These are phyloP conservation scores for Rhododendron simsii DNA, from an alignment of 148 eudicot genomes.

Conservation along the genomic window DNA sequence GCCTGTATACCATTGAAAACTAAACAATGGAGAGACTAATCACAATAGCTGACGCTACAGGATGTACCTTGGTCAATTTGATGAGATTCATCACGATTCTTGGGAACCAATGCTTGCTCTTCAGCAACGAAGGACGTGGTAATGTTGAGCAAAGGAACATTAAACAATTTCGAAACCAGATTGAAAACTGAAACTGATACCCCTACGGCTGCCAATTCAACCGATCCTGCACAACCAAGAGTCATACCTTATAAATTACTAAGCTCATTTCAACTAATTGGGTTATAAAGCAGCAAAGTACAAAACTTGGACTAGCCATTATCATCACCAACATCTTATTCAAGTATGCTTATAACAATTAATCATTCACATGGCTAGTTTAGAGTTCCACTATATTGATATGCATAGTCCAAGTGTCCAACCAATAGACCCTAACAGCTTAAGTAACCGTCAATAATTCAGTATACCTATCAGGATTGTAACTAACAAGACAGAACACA, in stretches of 20 bases:
- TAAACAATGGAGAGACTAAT: background rate
- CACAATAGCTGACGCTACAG: background rate
- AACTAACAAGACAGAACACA: background rate
- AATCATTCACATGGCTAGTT: background rate
- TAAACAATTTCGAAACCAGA: conserved; percentile 82
- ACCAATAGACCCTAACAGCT: background rate
- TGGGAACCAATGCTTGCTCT: conserved; percentile 64
- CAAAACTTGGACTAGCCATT: background rate
- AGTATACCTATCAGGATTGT: background rate
- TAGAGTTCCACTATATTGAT: background rate
- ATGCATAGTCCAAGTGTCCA: conserved; percentile 5
- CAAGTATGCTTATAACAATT: background rate
- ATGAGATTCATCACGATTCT: conserved; percentile 19
- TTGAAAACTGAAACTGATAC: conserved; percentile 85
- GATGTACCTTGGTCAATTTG: conserved; percentile 41
- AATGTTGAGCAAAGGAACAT: conserved; percentile 88
- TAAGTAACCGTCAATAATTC: background rate
- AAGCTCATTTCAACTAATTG: background rate
- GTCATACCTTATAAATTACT: background rate
- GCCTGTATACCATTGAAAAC: background rate
- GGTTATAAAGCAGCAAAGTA: background rate
- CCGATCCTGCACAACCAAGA: conserved; percentile 51
- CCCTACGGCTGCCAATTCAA: conserved; percentile 95
- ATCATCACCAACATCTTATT: background rate
- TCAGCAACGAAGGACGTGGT: conserved; percentile 97